A percentile compares a stretch with the other conserved stretches of the same genome.
These are phyloP conservation scores for Diversispora epigaea DNA, from an alignment of 192 early-diverging fungal species.

Conservation along the genomic window DNA sequence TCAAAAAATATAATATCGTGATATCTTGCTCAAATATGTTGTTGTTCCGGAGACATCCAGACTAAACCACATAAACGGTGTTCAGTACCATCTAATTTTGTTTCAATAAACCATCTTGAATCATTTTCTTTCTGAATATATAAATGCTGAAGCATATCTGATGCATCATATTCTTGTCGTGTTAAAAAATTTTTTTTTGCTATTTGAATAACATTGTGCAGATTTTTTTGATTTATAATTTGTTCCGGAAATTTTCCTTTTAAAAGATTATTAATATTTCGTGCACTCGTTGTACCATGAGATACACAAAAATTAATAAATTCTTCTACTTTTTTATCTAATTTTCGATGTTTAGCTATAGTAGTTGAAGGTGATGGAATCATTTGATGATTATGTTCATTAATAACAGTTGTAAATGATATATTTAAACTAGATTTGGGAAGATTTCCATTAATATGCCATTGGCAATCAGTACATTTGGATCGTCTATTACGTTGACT, in stretches of 20 bases:
- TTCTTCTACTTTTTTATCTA: too few species aligned
- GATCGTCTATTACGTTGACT: neutral
- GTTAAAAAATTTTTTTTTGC: too few species aligned
- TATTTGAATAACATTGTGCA: too few species aligned
- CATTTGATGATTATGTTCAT: neutral
- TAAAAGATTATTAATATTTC: constrained; percentile 4
- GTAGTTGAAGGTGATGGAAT: neutral
- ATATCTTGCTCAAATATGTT: neutral
- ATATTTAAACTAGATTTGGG: neutral
- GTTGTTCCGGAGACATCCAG: neutral
- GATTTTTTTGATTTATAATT: neutral
- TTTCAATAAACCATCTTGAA: constrained; percentile 4
- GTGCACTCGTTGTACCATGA: neutral
- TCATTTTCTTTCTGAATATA: too few species aligned
- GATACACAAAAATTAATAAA: constrained; percentile 12
- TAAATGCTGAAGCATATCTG: too few species aligned
- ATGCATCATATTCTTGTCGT: too few species aligned
- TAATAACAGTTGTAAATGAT: neutral
- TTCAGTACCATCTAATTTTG: constrained; percentile 4
- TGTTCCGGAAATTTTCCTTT: neutral
- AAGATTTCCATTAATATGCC: neutral
- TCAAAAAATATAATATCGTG: constrained; percentile 14
- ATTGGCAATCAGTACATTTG: neutral
- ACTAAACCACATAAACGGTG: neutral
- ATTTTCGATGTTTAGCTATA: neutral